Evolutionary conservation across 768 basidiomycete genomes (phyloP), one percentile per base, ranked within the genome.

Genomic region (Clitopilus hobsonii): DNA sequence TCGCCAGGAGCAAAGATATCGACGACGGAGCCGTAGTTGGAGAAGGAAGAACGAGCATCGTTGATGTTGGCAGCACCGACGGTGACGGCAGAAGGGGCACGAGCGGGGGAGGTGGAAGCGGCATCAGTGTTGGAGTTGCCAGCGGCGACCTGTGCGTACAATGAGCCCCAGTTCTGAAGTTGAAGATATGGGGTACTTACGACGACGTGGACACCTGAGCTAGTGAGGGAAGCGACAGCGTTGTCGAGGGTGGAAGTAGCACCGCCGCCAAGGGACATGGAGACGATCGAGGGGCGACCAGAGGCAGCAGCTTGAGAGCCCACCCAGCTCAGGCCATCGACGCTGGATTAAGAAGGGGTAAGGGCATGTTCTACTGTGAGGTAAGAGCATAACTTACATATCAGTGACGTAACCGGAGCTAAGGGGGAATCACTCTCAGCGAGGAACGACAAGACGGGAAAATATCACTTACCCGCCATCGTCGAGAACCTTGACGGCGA

Each of bases 401-500:
- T 66, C 67, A 16, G 67, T 54, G 18, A 59, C 56, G 13, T 55
- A 24, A 20, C 65, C 51, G 22, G 50, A 52, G 27, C 50, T 32
- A 36, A 26, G 23, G n/a, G n/a, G n/a, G n/a, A n/a, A 22, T 16
- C 18, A 5, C 54, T 10, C 3, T 28, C 18, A 18, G 10, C n/a
- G 30, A 18, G n/a, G 18, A 16, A 38, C n/a, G 50, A 24, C 22
- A 20, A 47, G 20, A 22, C 18, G 2, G 23, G 47, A 28, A 18
- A 20, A 56, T 5, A 27, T n/a, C n/a, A 28, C 24, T 16, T 36
- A 72, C 65, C 73, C 74, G 23, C 49, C 45, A 52, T 74, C 71
- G 48, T 62, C 63, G 53, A 76, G 65, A 18, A 77, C 75, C 58
- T 77, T 78, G 53, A 78, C 74, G 2, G 75, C 73, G 54, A 75